Base-by-base conservation (phyloP, 2,329 filamentous ascomycete species). In the Colletotrichum lini region DNA sequence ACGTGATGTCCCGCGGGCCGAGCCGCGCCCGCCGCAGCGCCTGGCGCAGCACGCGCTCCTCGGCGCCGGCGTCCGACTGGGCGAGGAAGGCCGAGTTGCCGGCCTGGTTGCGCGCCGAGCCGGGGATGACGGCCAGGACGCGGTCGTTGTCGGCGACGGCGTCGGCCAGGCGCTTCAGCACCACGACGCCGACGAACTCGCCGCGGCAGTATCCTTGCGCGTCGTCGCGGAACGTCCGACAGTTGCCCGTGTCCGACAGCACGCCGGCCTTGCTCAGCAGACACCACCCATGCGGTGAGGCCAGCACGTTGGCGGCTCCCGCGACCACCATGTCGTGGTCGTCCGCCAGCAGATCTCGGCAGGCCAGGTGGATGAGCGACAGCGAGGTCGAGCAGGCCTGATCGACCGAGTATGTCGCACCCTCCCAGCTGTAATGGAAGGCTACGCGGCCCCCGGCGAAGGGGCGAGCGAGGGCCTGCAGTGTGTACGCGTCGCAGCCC, bases 131-230 rank as follows among this genome's bases (percentile, higher is more conserved):
- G 15, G 80, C 84, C 1, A 82, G 74, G 21, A 87, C 80, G 0
- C 78, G 77, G 74, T 90, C 85, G 0, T 83, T 82, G 49, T 88
- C 86, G 5, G 75, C 74, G 0, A 88, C 47, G 0, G 88, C 88
- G 58, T 83, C 78, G 2, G 80, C 77, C 0, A 89, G 77, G 0
- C 75, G 79, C 77, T 89, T 89, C 0, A 90, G 69, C 2, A 88
- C 73, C 0, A 89, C 73, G 0, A 80, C 73, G 0, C 76, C 84
- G 1, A 81, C 76, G 0, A 84, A 87, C 53, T 90, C 88, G 0
- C 82, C 85, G 1, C 87, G 80, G 10, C 82, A 86, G 72, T 89
- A 90, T 0, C 88, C 88, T 64, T 86, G 81, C 2, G 77, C 79
- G 0, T 26, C 12, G 2, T 68, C 73, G 35, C 81, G 79, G 52